phyloP scores from a whole-genome alignment of 345 rosid species.

The Barbarea vulgaris region DNA sequence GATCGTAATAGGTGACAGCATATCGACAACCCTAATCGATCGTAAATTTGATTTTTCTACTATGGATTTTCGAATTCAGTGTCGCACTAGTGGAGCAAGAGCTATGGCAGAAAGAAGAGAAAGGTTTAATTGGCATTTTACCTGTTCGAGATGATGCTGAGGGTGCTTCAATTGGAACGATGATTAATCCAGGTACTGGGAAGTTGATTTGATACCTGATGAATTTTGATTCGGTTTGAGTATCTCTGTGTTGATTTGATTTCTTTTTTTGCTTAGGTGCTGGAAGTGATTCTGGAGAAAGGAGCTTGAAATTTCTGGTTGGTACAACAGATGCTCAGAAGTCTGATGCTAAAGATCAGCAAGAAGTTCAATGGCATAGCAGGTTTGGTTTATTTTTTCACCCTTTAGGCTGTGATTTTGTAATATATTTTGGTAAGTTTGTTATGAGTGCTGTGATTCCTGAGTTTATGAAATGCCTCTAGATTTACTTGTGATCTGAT shows the following conservation, averaged over 20 bases:
- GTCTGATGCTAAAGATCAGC: constrained; percentile 77
- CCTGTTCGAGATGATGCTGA: constrained; percentile 92
- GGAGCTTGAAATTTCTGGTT: constrained; percentile 57
- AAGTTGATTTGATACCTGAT: constrained; percentile 2
- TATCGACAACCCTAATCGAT: neutral
- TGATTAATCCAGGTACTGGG: constrained; percentile 57
- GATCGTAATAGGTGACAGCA: neutral
- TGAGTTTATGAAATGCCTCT: neutral
- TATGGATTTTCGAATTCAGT: constrained; percentile 38
- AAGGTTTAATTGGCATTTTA: constrained; percentile 88
- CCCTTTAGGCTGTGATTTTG: neutral
- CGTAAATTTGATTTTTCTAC: neutral
- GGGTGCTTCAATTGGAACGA: constrained; percentile 52
- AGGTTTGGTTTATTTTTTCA: constrained; percentile 50
- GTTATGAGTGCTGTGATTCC: neutral
- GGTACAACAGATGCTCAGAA: constrained; percentile 71
- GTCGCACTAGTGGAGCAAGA: constrained; percentile 99
- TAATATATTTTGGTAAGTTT: neutral
- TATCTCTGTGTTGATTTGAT: neutral
- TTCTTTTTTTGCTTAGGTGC: constrained; percentile 45
- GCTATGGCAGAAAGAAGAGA: constrained; percentile 98
- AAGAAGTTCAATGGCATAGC: constrained; percentile 87
- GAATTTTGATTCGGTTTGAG: neutral
- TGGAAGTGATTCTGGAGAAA: constrained; percentile 71
- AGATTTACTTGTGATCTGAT: constrained; percentile 7